Conservation (phyloP, 2,329 filamentous ascomycete genomes). For the Akanthomyces muscarius region DNA sequence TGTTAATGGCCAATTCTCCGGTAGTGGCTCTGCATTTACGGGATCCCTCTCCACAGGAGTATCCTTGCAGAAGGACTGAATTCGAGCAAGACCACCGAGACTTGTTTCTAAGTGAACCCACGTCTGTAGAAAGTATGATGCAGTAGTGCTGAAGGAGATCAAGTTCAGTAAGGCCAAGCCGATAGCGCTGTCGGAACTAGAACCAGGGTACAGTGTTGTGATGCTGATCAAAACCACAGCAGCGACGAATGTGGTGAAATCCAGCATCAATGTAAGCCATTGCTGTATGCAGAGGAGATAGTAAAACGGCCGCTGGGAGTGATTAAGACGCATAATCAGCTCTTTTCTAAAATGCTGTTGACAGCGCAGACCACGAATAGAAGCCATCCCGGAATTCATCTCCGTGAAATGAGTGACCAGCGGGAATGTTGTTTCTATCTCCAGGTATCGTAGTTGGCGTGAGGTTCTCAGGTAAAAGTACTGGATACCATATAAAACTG, state of each 20-base stretch:
- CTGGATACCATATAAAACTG: conserved; percentile 27
- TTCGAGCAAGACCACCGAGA: conserved; percentile 22
- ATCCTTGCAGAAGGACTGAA: conserved; percentile 14
- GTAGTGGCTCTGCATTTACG: background rate
- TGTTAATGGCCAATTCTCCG: conserved; percentile 17
- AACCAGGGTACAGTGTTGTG: conserved; percentile 27
- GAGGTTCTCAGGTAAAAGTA: conserved; percentile 34
- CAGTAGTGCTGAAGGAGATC: conserved; percentile 25
- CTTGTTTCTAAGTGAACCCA: conserved; percentile 22
- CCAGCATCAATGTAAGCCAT: conserved; percentile 48
- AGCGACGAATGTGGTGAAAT: conserved; percentile 42
- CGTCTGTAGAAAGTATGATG: background rate
- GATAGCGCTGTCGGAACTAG: conserved; percentile 1
- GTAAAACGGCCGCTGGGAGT: conserved; percentile 52
- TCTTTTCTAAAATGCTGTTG: conserved; percentile 36
- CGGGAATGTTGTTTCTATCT: conserved; percentile 33
- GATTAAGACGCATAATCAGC: conserved; percentile 44
- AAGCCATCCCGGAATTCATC: conserved; percentile 40
- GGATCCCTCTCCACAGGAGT: conserved; percentile 15
- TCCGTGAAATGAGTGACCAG: conserved; percentile 38
- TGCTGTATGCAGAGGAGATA: conserved; percentile 50
- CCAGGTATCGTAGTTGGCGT: conserved; percentile 33
- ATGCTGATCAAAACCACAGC: conserved; percentile 42
- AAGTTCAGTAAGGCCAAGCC: conserved; percentile 20
- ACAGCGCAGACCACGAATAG: conserved; percentile 54